Conservation (phyloP, 1,284 basidiomycete species). For the Waitea zeae region DNA sequence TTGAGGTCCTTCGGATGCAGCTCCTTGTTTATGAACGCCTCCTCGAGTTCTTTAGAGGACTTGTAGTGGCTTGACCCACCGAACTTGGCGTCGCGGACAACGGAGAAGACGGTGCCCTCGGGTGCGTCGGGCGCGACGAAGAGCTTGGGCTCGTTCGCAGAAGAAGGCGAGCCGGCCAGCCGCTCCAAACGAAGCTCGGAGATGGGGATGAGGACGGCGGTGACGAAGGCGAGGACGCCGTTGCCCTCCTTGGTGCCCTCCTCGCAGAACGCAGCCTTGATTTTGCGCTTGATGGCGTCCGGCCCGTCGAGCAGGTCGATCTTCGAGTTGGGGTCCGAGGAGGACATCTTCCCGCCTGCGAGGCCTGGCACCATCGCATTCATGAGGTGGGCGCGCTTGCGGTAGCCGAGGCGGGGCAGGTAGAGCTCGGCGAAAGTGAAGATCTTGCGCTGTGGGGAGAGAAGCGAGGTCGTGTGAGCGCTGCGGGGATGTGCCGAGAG, state of each 20-base stretch:
- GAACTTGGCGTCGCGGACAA: conserved; percentile 63
- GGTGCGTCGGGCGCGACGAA: conserved; percentile 59
- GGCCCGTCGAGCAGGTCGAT: conserved; percentile 94
- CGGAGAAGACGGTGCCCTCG: conserved; percentile 68
- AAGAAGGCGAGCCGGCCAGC: conserved; percentile 19
- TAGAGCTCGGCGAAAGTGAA: conserved; percentile 96
- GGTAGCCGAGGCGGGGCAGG: conserved; percentile 86
- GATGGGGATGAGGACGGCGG: conserved; percentile 84
- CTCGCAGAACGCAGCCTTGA: conserved; percentile 88
- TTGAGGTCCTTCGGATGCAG: conserved; percentile 92
- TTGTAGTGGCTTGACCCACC: conserved; percentile 75
- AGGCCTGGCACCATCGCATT: conserved; percentile 97
- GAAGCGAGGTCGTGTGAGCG: conserved; percentile 3
- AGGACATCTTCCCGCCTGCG: conserved; percentile 95
- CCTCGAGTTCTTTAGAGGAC: conserved; percentile 49
- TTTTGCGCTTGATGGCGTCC: conserved; percentile 73
- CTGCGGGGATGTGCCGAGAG: conserved; percentile 1
- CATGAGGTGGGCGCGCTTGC: conserved; percentile 95
- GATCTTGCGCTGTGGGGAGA: conserved; percentile 72
- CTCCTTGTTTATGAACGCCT: conserved; percentile 63
- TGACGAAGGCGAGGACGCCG: conserved; percentile 80
- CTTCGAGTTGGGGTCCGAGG: conserved; percentile 92
- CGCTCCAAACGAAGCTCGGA: conserved; percentile 57
- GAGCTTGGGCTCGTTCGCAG: conserved; percentile 23
- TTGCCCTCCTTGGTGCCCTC: conserved; percentile 88